Conservation (phyloP, 768 basidiomycete species). For the Russula lepida region DNA sequence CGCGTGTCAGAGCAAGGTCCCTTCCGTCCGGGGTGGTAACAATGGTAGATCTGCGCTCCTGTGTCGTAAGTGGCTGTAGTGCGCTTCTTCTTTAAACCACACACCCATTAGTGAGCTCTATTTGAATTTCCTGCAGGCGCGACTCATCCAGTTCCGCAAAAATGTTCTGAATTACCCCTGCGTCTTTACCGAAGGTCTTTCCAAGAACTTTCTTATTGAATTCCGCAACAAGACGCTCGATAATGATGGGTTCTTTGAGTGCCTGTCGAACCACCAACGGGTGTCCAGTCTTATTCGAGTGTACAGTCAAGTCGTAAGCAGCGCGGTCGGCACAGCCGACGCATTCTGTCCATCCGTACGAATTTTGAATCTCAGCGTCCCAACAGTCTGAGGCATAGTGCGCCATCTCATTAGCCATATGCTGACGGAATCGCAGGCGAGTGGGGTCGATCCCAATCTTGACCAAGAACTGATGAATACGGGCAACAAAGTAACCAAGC, state of each 20-base stretch:
- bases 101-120: slow-evolving; percentile 67
- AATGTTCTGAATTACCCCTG: slow-evolving; percentile 52
- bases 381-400: slow-evolving; percentile 99
- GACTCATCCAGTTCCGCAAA: slow-evolving; percentile 62
- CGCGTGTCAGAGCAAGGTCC: slow-evolving; percentile 62
- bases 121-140: slow-evolving; percentile 55
- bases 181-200: slow-evolving; percentile 81
- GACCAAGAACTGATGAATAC: slow-evolving; percentile 81
- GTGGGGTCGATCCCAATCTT: slow-evolving; percentile 84
- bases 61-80: slow-evolving; percentile 13
- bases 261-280: slow-evolving; percentile 80
- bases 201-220: slow-evolving; percentile 87
- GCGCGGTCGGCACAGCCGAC: slow-evolving; percentile 98
- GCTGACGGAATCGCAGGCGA: slow-evolving; percentile 89
- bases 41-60: slow-evolving; percentile 45
- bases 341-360: slow-evolving; percentile 94
- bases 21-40: slow-evolving; percentile 47
- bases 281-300: slow-evolving; percentile 74
- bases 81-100: slow-evolving; percentile 23
- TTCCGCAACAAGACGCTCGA: slow-evolving; percentile 68
- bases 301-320: slow-evolving; percentile 92
- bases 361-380: slow-evolving; percentile 97
- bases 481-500: slow-evolving; percentile 92
- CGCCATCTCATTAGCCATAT: slow-evolving; percentile 99
- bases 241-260: slow-evolving; percentile 75